Conservation (phyloP, 2,329 filamentous ascomycete species). For the Blastomyces parvus region DNA sequence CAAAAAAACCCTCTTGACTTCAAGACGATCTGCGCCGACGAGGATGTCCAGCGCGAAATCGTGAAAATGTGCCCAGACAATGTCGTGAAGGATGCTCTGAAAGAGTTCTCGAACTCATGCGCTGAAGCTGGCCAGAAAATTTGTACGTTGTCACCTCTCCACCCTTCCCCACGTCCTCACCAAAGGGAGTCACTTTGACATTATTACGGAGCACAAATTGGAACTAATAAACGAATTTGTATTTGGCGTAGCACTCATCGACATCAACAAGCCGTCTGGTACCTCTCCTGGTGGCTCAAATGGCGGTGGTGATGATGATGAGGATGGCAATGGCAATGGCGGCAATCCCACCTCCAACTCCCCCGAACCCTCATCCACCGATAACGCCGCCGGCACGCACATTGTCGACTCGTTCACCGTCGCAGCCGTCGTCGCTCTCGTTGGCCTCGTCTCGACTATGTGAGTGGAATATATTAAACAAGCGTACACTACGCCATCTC, state of each 20-base stretch:
- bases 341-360: conserved; percentile 5
- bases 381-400: conserved; percentile 22
- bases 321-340: background rate
- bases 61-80: conserved; percentile 27
- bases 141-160: conserved; percentile 25
- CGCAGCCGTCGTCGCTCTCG: conserved; percentile 33
- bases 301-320: background rate
- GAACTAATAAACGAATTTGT: background rate
- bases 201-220: conserved; percentile 1
- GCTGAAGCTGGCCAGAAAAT: conserved; percentile 32
- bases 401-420: conserved; percentile 29
- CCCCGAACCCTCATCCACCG: conserved; percentile 15
- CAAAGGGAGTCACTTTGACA: conserved; percentile 8
- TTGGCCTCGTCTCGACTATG: conserved; percentile 33
- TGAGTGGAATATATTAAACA: conserved; percentile 17
- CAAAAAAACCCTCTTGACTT: conserved; percentile 32
- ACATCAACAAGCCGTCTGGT: background rate
- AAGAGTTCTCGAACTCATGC: conserved; percentile 33
- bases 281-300: background rate
- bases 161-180: background rate
- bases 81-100: conserved; percentile 26
- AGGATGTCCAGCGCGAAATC: conserved; percentile 31
- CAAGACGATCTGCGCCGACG: conserved; percentile 31
- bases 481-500: background rate
- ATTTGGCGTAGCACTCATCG: background rate